Evolutionary conservation across 371 early-diverging fungal species (phyloP).

Genomic region (Mortierella sp.): DNA sequence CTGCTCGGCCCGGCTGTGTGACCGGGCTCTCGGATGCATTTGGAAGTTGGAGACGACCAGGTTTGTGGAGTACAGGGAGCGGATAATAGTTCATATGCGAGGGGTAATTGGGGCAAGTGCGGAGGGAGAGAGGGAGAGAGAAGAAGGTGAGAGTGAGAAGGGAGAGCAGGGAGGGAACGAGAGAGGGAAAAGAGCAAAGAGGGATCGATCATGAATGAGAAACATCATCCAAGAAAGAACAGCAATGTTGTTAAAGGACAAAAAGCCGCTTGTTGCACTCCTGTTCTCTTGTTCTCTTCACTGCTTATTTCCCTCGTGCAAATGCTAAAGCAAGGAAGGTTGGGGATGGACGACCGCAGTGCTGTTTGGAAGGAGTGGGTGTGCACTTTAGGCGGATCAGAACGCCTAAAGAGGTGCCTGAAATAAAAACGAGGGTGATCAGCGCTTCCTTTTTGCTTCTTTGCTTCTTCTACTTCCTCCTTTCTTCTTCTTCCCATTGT

Average conservation of each 20-base stretch:
- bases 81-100: neutral
- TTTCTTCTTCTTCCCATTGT: neutral
- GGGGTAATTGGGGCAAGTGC: neutral
- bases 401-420: neutral
- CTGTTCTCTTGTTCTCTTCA: too few relatives aligned
- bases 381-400: neutral
- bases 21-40: conserved; percentile 6
- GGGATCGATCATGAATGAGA: neutral
- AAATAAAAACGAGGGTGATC: neutral
- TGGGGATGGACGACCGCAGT: neutral
- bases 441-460: neutral
- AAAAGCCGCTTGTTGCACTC: neutral
- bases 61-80: neutral
- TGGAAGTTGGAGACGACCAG: neutral
- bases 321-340: neutral
- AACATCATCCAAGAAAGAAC: neutral
- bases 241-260: neutral
- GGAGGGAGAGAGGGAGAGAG: neutral
- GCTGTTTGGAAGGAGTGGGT: too few relatives aligned
- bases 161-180: neutral
- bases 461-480: neutral
- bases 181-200: neutral
- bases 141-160: neutral
- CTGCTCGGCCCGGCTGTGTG: conserved; percentile 13
- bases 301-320: neutral